phyloP scores from a whole-genome alignment of 1,284 basidiomycete genomes.

The Ustilago vetiveriae region DNA sequence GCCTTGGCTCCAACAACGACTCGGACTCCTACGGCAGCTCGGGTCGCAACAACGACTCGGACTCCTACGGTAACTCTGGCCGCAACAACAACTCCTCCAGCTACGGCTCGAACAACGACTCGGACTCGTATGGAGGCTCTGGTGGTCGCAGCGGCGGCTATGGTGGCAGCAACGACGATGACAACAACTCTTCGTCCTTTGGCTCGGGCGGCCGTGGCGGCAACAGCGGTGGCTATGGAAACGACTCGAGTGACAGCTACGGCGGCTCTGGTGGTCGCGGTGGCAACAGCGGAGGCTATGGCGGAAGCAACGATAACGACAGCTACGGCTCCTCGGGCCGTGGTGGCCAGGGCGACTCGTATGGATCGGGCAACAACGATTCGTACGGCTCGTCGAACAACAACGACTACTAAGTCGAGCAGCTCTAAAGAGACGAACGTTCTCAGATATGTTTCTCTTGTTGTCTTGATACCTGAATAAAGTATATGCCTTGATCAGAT shows the following conservation, averaged over 20 bases:
- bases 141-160: constrained; percentile 7
- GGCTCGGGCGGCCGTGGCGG: constrained; percentile 7
- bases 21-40: constrained; percentile 9
- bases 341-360: no score
- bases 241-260: constrained; percentile 14
- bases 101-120: constrained; percentile 19
- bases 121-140: constrained; percentile 9
- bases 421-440: not conserved
- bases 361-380: no score
- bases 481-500: no score
- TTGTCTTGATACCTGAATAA: no score
- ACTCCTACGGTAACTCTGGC: constrained; percentile 9
- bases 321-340: no score
- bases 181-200: constrained; percentile 5
- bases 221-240: not conserved
- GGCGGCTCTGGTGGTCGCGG: constrained; percentile 15
- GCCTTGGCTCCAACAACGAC: not conserved
- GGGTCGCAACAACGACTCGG: constrained; percentile 18
- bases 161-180: constrained; percentile 15
- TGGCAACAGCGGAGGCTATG: constrained; percentile 5
- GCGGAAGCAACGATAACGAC: constrained; percentile 9
- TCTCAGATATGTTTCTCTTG: no score
- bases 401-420: not conserved
- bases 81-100: constrained; percentile 10
- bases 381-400: no score